phyloP scores from a whole-genome alignment of 2,329 filamentous ascomycete species.

The Lomentospora prolificans region DNA sequence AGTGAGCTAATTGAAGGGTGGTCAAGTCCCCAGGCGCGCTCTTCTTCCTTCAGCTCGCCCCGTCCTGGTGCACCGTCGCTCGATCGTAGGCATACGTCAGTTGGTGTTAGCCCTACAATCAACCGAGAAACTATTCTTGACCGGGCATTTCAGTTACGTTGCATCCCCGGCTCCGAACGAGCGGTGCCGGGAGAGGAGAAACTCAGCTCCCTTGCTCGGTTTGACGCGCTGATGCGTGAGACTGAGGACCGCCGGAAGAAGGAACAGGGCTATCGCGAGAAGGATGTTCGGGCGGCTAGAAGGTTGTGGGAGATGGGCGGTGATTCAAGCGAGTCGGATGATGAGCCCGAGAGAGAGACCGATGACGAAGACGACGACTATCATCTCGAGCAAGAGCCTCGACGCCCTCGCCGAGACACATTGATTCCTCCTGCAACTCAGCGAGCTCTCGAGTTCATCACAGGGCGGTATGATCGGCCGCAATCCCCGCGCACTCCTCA shows the following conservation, averaged over 20 bases:
- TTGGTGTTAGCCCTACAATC: conserved; percentile 37
- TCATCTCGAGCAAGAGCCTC: conserved; percentile 18
- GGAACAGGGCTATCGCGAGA: conserved; percentile 22
- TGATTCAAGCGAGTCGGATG: conserved; percentile 28
- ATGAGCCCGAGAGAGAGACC: conserved; percentile 15
- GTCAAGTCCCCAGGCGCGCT: conserved; percentile 44
- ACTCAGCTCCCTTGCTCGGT: conserved; percentile 53
- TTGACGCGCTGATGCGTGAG: conserved; percentile 56
- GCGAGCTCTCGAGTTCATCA: conserved; percentile 40
- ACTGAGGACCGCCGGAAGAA: conserved; percentile 40
- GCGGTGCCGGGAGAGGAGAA: conserved; percentile 49
- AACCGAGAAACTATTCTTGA: conserved; percentile 59
- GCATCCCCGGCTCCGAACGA: conserved; percentile 49
- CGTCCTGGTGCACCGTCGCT: conserved; percentile 44
- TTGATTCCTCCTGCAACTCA: conserved; percentile 37
- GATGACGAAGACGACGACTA: conserved; percentile 23
- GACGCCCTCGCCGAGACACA: conserved; percentile 14
- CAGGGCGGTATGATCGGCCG: conserved; percentile 29
- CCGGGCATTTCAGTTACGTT: conserved; percentile 53
- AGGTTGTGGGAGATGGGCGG: conserved; percentile 33
- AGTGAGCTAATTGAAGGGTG: conserved; percentile 51
- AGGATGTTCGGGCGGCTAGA: conserved; percentile 17
- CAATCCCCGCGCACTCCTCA: conserved; percentile 21
- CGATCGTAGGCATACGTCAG: conserved; percentile 25
- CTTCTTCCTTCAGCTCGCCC: conserved; percentile 48